phyloP scores from a whole-genome alignment of 257 asterid species.

The Solanum tarapatanum region DNA sequence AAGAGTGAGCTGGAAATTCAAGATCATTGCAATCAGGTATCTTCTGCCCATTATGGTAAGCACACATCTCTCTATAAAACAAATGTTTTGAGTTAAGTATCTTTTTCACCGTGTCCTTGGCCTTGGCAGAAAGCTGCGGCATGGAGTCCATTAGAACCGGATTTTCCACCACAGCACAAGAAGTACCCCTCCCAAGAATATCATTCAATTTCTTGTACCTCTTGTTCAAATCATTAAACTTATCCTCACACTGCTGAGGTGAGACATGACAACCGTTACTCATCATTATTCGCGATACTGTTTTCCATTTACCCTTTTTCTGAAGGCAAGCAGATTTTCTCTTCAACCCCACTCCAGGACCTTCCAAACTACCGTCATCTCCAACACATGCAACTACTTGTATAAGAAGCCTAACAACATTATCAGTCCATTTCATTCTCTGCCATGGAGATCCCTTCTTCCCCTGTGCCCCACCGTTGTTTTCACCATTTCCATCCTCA shows the following conservation, averaged over 20 bases:
- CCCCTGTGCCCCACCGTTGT: constrained; percentile 9
- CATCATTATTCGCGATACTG: constrained; percentile 41
- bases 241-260: constrained; percentile 62
- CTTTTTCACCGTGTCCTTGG: constrained; percentile 40
- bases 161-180: constrained; percentile 44
- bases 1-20: constrained; percentile 9
- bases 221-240: constrained; percentile 45
- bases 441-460: constrained; percentile 42
- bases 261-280: constrained; percentile 44
- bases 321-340: constrained; percentile 25
- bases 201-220: constrained; percentile 51
- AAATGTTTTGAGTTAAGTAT: constrained; percentile 46
- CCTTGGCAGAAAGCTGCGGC: constrained; percentile 34
- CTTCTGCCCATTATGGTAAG: constrained; percentile 44
- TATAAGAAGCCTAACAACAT: constrained; percentile 36
- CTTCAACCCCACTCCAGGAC: constrained; percentile 13
- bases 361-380: constrained; percentile 34
- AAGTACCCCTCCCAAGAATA: constrained; percentile 43
- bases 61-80: constrained; percentile 51
- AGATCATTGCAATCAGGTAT: constrained; percentile 24
- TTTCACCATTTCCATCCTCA: constrained; percentile 17
- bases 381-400: constrained; percentile 43
- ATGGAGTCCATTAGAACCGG: constrained; percentile 31
- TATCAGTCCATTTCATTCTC: constrained; percentile 56
- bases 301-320: constrained; percentile 56